Percentiles rank a stretch among this genome's conserved stretches.
Evolutionary conservation across 2,329 filamentous ascomycete genomes (phyloP).

Genomic region (Fusarium zealandicum): DNA sequence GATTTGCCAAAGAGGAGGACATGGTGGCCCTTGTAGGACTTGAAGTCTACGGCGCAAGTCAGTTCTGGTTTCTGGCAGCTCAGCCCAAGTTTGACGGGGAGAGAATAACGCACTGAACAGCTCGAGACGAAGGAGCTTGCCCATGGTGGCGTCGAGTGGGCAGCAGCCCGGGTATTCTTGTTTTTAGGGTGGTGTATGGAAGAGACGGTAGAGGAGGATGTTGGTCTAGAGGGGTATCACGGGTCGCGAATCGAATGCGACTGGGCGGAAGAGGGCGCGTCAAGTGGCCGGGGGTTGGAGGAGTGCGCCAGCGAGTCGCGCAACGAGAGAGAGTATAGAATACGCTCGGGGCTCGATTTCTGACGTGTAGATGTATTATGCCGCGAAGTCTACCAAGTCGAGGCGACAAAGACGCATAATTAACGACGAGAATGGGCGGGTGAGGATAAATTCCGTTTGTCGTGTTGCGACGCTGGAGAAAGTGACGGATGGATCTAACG

Average conservation of each 20-base stretch:
- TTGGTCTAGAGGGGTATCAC: constrained; percentile 26
- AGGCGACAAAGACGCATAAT: constrained; percentile 20
- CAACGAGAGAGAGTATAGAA: constrained; percentile 6
- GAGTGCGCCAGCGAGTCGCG: constrained; percentile 33
- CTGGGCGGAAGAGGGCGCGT: constrained; percentile 30
- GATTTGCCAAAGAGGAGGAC: constrained; percentile 93
- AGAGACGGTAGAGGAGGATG: constrained; percentile 10
- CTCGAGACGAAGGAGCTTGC: constrained; percentile 93
- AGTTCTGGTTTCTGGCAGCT: constrained; percentile 15
- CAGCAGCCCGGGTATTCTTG: constrained; percentile 20
- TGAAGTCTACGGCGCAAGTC: constrained; percentile 75
- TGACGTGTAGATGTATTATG: constrained; percentile 11
- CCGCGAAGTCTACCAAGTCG: constrained; percentile 6
- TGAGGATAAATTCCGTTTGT: constrained; percentile 8
- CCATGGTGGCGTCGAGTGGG: constrained; percentile 68
- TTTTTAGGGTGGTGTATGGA: constrained; percentile 6
- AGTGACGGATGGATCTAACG: constrained; percentile 30
- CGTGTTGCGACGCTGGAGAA: constrained; percentile 30
- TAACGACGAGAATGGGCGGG: constrained; percentile 6
- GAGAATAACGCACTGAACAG: constrained; percentile 75
- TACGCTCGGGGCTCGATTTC: constrained; percentile 4
- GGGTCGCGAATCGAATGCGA: constrained; percentile 35
- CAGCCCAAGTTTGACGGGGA: neutral
- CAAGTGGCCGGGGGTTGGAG: constrained; percentile 22
- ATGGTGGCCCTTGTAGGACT: constrained; percentile 98